Base-by-base conservation (phyloP, 2,329 filamentous ascomycete species). In the Fusarium protoensiforme region DNA sequence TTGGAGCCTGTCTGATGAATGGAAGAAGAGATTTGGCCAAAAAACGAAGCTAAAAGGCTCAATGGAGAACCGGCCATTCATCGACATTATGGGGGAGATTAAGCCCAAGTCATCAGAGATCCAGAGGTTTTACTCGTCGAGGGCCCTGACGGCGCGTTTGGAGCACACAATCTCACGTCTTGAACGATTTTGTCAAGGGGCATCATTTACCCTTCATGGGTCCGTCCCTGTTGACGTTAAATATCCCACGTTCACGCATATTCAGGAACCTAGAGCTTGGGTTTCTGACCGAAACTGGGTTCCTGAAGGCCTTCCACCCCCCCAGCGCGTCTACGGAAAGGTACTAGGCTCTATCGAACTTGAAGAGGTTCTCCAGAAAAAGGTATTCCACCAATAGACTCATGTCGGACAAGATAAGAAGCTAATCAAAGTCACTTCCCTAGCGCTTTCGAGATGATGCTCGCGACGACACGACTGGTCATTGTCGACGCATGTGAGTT, bases 201-300 rank as follows among this genome's bases (percentile, higher is more conserved):
- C 48, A 8, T n/a, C 27, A 0, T 53, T 33, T 7, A 18, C 48
- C n/a, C 27, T n/a, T 24, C 5, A 20, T 13, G 18, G 18, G 27
- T 14, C 10, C 16, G 3, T 3, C 27, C 11, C 27, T 2, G 1
- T 8, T 3, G 27, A n/a, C 5, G 16, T 10, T 29, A 4, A 29
- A 31, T 4, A 13, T n/a, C 27, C 29, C 29, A 9, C 2, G 0
- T 2, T 27, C 4, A 2, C 9, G 9, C 6, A 5, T 16, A 4
- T 3, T 22, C 27, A 33, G n/a, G 29, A 3, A 14, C 29, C 48
- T 8, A 20, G 6, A 16, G 48, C 48, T 18, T 53, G 48, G 27
- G 29, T 53, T 33, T 53, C 29, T 22, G 27, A 53, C 48, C 48
- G 11, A 20, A 53, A 29, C 27, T 7, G 10, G 3, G 18, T 2